phyloP scores from a whole-genome alignment of 106 monocot genomes.

The Gastrodia elata region DNA sequence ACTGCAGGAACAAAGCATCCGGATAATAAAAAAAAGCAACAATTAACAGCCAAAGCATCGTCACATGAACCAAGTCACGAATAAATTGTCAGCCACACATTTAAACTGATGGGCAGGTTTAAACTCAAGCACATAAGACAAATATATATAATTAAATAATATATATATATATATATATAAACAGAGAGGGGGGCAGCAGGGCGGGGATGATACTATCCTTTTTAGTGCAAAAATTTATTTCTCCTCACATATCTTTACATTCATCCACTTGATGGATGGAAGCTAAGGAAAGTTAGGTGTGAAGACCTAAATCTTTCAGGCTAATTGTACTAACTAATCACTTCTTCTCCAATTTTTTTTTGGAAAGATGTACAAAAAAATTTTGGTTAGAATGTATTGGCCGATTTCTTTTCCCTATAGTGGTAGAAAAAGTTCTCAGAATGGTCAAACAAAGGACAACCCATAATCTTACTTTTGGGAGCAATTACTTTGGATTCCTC shows the following conservation, averaged over 20 bases:
- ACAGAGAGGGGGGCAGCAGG: background rate
- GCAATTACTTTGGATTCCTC: slow-evolving; percentile 1
- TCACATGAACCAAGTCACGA: slow-evolving; percentile 1
- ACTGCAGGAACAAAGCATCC: background rate
- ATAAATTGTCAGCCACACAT: background rate
- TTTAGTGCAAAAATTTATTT: too few species aligned
- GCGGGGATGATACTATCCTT: background rate
- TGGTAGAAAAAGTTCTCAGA: background rate
- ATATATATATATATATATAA: background rate
- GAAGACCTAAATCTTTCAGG: too few species aligned
- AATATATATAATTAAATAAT: background rate
- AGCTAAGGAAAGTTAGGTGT: too few species aligned
- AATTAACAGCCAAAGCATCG: background rate
- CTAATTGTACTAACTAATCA: too few species aligned
- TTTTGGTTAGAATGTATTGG: too few species aligned
- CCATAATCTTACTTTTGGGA: background rate
- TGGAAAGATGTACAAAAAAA: too few species aligned
- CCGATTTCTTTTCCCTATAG: too few species aligned
- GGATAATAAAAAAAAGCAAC: background rate
- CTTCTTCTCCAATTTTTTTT: too few species aligned
- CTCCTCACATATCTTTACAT: too few species aligned
- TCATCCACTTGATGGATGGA: too few species aligned
- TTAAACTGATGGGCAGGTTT: background rate
- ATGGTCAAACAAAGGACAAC: background rate
- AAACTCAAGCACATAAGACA: background rate